Base-by-base conservation (phyloP, 129 eudicot species). In the Centaurea solstitialis region DNA sequence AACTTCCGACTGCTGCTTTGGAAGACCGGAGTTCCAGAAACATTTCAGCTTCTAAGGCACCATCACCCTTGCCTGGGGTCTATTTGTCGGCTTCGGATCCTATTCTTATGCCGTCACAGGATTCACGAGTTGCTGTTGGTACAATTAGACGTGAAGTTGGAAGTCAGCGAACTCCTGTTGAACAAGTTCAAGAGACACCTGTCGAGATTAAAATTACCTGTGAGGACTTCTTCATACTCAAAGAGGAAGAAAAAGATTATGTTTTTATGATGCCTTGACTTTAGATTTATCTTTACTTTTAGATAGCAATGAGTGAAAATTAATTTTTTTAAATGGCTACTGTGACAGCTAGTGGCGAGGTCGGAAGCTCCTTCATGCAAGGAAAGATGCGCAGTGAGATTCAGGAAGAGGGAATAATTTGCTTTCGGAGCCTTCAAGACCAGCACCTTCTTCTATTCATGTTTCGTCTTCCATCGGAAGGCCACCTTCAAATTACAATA, bases 31-130 rank as follows among this genome's bases (percentile, higher is more conserved):
- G 40, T 40, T 80, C 75, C 57, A 73, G 84, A 72, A 76, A 70
- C 47, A 68, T 9, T 45, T 72, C 84, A 15, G 35, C 57, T 72
- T 57, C 86, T 64, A 50, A 70, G 79, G 73, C 70, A 23, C 22
- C 82, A 71, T 47, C 82, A 64, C 70, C 87, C 30, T 67, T 80
- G 8, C 62, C 87, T 22, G 87, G 84, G 69, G 87, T 83, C 70
- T 73, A 81, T 68, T 77, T 84, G 37, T 87, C 95, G 47, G 84
- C 97, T 77, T 89, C 90, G 9, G 97, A 90, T 85, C 93, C 93
- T 72, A 85, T 94, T 38, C 83, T 85, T 10, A 75, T 85, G 74
- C 86, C 91, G 33, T 88, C 95, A 50, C 90, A 82, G 74, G 91
- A 91, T 72, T 85, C 82, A 21, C 84, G 78, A 66, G 82, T 80